Percentiles rank a stretch among this genome's conserved stretches.
Conservation (phyloP, 805 yeast species). For the Tetrapisispora nanseiensis region DNA sequence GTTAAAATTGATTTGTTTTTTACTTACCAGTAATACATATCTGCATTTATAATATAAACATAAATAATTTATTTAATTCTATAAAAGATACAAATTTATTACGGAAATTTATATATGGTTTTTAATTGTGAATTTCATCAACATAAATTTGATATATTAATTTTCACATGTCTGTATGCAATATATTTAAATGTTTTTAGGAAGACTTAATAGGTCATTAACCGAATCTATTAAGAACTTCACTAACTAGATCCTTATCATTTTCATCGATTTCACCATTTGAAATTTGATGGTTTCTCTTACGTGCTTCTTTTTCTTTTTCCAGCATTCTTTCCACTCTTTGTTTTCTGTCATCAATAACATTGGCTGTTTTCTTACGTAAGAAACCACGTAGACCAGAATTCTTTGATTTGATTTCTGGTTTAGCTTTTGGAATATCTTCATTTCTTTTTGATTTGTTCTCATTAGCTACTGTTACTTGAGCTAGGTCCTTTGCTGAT, state of each 20-base stretch:
- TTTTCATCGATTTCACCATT: constrained; percentile 49
- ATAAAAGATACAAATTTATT: not conserved
- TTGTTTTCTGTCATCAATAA: constrained; percentile 73
- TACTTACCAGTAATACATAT: not conserved
- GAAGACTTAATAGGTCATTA: not conserved
- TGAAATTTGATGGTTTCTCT: constrained; percentile 36
- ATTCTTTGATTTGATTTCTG: constrained; percentile 69
- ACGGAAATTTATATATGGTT: not conserved
- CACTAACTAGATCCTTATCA: constrained; percentile 32
- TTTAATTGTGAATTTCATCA: too few relatives aligned
- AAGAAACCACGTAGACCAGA: constrained; percentile 71
- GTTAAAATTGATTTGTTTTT: not conserved
- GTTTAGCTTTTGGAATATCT: constrained; percentile 48
- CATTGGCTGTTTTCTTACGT: constrained; percentile 77
- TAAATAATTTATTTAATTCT: not conserved
- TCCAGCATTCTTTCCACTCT: constrained; percentile 66
- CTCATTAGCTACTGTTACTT: constrained; percentile 30
- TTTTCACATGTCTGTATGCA: too few relatives aligned
- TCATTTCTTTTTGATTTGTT: constrained; percentile 33
- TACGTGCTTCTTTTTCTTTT: constrained; percentile 63
- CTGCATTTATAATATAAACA: constrained; percentile 2
- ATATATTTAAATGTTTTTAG: not conserved
- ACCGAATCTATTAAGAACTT: constrained; percentile 33
- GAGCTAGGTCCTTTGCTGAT: constrained; percentile 48
- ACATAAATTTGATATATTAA: too few relatives aligned